Evolutionary conservation across 192 early-diverging fungal genomes (phyloP).

Genomic region (Coemansia sp.): DNA sequence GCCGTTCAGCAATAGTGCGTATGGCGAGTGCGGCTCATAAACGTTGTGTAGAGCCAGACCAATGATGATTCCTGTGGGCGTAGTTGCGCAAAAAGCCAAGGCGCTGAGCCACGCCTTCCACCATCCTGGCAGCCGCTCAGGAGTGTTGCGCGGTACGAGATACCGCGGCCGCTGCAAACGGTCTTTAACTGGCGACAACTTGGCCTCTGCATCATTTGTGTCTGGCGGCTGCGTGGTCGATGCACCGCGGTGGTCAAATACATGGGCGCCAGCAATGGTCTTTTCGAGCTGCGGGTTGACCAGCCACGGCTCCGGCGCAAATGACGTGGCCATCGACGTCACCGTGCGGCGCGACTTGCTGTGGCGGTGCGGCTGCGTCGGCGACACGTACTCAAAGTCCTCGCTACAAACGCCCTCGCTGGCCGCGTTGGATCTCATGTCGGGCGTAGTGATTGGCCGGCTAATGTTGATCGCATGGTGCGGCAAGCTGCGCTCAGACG

Average conservation of each 20-base stretch:
- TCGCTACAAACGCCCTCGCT: conserved; percentile 5
- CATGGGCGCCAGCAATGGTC: conserved; percentile 7
- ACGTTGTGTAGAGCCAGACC: conserved; percentile 66
- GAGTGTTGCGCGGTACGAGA: conserved; percentile 24
- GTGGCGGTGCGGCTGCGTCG: conserved; percentile 4
- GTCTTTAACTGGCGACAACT: not conserved
- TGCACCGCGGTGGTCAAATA: conserved; percentile 2
- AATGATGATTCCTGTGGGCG: conserved; percentile 74
- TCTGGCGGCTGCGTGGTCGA: conserved; percentile 16
- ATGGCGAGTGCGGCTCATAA: conserved; percentile 61
- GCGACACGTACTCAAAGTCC: conserved; percentile 20
- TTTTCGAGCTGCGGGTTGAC: conserved; percentile 45
- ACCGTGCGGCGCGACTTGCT: conserved; percentile 42
- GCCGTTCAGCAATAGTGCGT: conserved; percentile 63
- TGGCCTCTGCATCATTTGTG: not conserved
- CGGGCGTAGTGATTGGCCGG: not conserved
- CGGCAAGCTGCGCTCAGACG: not conserved
- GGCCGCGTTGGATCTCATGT: not conserved
- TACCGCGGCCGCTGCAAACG: conserved; percentile 7
- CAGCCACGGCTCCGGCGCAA: conserved; percentile 51
- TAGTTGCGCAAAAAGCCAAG: conserved; percentile 62
- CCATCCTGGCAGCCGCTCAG: conserved; percentile 46
- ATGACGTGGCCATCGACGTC: conserved; percentile 47
- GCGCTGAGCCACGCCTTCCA: conserved; percentile 58
- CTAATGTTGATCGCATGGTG: not conserved